A percentile compares a stretch with the other conserved stretches of the same genome.
These are phyloP conservation scores for Ambrosia artemisiifolia DNA, from an alignment of 129 eudicot genomes.

Conservation along the genomic window DNA sequence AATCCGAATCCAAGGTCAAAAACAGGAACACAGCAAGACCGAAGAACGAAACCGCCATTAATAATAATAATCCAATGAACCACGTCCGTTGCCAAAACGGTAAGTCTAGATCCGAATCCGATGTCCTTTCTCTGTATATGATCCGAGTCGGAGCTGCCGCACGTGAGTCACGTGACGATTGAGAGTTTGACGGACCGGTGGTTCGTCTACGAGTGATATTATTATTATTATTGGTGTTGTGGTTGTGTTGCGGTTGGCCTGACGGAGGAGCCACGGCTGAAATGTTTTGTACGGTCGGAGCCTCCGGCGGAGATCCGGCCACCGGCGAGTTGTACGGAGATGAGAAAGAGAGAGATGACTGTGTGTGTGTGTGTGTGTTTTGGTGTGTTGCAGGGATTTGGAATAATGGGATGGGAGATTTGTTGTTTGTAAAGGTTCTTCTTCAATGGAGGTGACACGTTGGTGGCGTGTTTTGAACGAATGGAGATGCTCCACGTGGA, in stretches of 20 bases:
- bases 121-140: slow-evolving; percentile 52
- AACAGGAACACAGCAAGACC: slow-evolving; percentile 66
- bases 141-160: slow-evolving; percentile 49
- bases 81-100: slow-evolving; percentile 91
- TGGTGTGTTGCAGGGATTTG: neutral
- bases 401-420: slow-evolving; percentile 1
- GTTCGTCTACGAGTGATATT: slow-evolving; percentile 49
- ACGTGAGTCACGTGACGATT: slow-evolving; percentile 28
- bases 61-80: slow-evolving; percentile 61
- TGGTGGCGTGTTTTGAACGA: slow-evolving; percentile 17
- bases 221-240: slow-evolving; percentile 17
- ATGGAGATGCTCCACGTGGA: slow-evolving; percentile 32
- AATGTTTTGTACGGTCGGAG: slow-evolving; percentile 29
- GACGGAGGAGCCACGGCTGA: slow-evolving; percentile 96
- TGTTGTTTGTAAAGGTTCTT: slow-evolving; percentile 9
- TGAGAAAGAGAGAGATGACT: neutral
- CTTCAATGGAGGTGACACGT: slow-evolving; percentile 36
- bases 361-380: neutral
- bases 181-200: slow-evolving; percentile 31
- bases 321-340: slow-evolving; percentile 5
- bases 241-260: slow-evolving; percentile 45
- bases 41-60: slow-evolving; percentile 76
- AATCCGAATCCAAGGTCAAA: slow-evolving; percentile 68
- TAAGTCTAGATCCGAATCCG: slow-evolving; percentile 43
- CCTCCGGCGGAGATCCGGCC: slow-evolving; percentile 49